These are phyloP conservation scores for Sicyos baderoa DNA, from an alignment of 306 rosid genomes.

Conservation along the genomic window DNA sequence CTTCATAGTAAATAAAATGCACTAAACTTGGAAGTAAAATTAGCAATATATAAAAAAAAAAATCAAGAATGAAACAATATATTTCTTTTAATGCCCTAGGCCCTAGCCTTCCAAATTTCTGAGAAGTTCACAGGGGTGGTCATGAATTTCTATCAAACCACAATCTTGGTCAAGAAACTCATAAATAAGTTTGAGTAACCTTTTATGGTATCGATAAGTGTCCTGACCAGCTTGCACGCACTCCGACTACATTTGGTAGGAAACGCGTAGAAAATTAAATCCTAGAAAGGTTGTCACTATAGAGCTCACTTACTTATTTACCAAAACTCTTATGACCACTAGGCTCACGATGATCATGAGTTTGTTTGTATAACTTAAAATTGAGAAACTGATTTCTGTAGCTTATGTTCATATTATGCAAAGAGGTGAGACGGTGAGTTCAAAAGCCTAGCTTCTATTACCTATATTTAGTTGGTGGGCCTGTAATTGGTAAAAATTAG, in stretches of 20 bases:
- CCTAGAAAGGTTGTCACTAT: too few species aligned
- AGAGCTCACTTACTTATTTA: too few species aligned
- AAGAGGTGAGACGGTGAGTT: neutral
- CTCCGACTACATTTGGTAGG: too few species aligned
- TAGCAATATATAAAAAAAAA: neutral
- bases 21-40: conserved; percentile 5
- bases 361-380: neutral
- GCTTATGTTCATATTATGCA: neutral
- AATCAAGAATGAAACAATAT: neutral
- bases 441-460: neutral
- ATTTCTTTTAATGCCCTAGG: neutral
- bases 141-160: conserved; percentile 7
- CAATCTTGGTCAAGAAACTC: conserved; percentile 6
- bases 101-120: conserved; percentile 3
- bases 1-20: neutral
- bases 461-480: neutral
- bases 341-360: neutral
- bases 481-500: conserved; percentile 1
- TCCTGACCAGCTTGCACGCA: too few species aligned
- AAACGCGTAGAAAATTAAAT: too few species aligned
- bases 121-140: neutral
- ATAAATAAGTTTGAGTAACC: neutral
- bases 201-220: too few species aligned
- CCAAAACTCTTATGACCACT: too few species aligned
- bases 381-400: neutral